Base-by-base conservation (phyloP, 192 early-diverging fungal species). In the Entomortierella chlamydospora region DNA sequence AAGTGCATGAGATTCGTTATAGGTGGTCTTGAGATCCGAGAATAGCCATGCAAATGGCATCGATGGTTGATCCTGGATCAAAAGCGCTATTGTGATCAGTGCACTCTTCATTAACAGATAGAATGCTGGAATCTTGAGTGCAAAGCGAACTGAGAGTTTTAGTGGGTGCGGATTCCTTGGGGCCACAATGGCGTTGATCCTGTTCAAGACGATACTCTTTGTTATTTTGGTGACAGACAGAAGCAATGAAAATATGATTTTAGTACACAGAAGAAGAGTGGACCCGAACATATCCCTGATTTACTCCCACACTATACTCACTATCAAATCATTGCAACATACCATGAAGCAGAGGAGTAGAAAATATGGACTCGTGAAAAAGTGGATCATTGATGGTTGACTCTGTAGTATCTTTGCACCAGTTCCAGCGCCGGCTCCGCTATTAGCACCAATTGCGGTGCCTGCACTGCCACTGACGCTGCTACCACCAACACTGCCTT, bases 181-280 rank as follows among this genome's bases (percentile, higher is more conserved):
- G 0, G 82, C 69, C 10, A 85, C 82, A 60, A 85, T 85, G 13
- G 84, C 84, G 64, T 85, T 82, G 45, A 85, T 85, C 47, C 84
- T 73, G 70, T 85, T 85, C 50, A 83, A 55, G 17, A 85, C 68
- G 37, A 85, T 79, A 49, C 71, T 83, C 84, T 85, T 7, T 37
- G 10, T 37, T 10, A 37, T 37, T 37, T 37, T 37, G 34, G 4
- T 37, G 4, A n/a, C n/a, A 37, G 10, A 37, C 4, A 7, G 10
- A 37, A 37, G 10, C 10, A 37, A 10, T 37, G 5, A 37, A 10
- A 37, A 37, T 10, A 7, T 37, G 4, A 37, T 37, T 37, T 37
- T 37, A 4, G 34, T 10, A 37, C 34, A 37, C 10, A 10, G 34
- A 37, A 10, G 34, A 37, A 47, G 45, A 47, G 45, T 47, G 45